Conservation (phyloP, 306 rosid genomes). For the Lathyrus sativus region DNA sequence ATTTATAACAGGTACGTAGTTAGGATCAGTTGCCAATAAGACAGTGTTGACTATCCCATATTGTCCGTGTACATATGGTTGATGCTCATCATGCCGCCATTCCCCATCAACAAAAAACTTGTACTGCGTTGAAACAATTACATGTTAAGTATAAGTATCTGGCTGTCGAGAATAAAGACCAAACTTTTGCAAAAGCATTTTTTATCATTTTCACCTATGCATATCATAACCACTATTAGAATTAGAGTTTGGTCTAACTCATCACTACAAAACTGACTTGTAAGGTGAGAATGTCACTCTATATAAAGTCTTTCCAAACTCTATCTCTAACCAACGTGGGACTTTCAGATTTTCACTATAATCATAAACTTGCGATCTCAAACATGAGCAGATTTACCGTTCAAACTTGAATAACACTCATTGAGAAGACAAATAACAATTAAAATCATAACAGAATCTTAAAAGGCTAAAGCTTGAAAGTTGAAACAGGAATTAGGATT, state of each 20-base stretch:
- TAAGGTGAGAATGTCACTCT: too few species aligned
- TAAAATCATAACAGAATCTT: not conserved
- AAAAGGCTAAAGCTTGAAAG: not conserved
- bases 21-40: constrained; percentile 74
- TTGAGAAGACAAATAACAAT: constrained; percentile 1
- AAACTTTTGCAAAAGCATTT: constrained; percentile 5
- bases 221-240: not conserved
- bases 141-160: constrained; percentile 39
- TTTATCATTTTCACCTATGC: constrained; percentile 9
- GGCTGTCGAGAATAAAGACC: constrained; percentile 14
- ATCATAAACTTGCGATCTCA: constrained; percentile 33
- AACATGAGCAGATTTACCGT: constrained; percentile 18
- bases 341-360: not conserved
- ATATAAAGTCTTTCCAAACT: too few species aligned
- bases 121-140: constrained; percentile 61
- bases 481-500: not conserved
- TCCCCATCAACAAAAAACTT: constrained; percentile 95
- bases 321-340: too few species aligned
- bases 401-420: constrained; percentile 15
- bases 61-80: constrained; percentile 65
- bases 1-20: constrained; percentile 49
- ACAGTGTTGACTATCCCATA: constrained; percentile 83
- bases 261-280: too few species aligned
- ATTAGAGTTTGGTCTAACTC: too few species aligned
- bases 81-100: constrained; percentile 90